These are phyloP conservation scores for Coniferiporia weirii DNA, from an alignment of 1,284 basidiomycete genomes.

Conservation along the genomic window DNA sequence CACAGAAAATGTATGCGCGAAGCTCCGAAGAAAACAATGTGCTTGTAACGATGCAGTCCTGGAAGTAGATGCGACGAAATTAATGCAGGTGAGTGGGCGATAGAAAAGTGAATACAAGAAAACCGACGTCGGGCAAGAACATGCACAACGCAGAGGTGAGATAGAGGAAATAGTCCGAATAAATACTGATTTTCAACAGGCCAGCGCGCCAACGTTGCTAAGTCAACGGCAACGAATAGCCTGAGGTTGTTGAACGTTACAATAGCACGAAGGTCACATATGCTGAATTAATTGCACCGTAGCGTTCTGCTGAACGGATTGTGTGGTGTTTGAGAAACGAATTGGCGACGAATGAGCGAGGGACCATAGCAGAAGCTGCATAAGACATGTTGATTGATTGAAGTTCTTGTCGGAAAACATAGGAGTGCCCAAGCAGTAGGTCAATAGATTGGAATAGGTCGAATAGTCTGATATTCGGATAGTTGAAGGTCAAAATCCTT, in stretches of 20 bases:
- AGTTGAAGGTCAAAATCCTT: not conserved
- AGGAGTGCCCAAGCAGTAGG: not conserved
- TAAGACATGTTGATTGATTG: slow-evolving; percentile 3
- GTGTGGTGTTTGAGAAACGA: not conserved
- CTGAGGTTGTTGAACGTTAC: not conserved
- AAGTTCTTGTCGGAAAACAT: not conserved
- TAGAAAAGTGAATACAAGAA: not conserved
- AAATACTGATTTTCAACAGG: not conserved
- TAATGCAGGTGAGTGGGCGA: not conserved
- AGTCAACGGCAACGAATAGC: not conserved
- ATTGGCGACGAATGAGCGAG: not conserved
- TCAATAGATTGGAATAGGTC: not conserved
- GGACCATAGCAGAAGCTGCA: not conserved
- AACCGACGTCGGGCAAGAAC: not conserved
- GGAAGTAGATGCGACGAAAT: slow-evolving; percentile 6
- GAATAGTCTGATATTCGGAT: not conserved
- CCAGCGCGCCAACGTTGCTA: not conserved
- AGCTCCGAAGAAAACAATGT: not conserved
- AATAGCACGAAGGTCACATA: not conserved
- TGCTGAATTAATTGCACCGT: slow-evolving; percentile 9
- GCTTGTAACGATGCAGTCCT: slow-evolving; percentile 4
- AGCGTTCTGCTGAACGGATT: not conserved
- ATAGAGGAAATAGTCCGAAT: slow-evolving; percentile 4
- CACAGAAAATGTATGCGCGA: not conserved
- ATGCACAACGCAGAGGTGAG: not conserved